Conservation (phyloP, 225 moss, liverwort and hornwort species). For the Marchantia polymorpha region DNA sequence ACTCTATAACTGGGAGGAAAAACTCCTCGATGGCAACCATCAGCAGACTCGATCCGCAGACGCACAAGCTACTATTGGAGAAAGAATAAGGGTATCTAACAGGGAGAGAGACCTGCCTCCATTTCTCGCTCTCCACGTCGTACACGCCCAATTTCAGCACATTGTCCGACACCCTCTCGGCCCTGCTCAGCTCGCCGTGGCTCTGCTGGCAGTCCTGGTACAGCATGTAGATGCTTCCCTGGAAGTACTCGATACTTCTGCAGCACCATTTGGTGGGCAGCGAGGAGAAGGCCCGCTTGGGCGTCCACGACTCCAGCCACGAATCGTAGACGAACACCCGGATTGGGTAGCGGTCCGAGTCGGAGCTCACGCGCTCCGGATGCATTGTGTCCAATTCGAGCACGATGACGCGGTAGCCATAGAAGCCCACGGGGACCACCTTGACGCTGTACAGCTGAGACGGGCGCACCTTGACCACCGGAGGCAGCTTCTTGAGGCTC, state of each 20-base stretch:
- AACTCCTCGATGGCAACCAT: slow-evolving; percentile 22
- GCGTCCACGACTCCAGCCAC: not conserved
- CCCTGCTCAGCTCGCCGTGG: not conserved
- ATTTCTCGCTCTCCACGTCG: slow-evolving; percentile 1
- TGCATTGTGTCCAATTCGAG: slow-evolving; percentile 24
- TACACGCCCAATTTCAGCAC: slow-evolving; percentile 23
- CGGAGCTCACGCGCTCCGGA: not conserved
- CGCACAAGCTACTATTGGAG: slow-evolving; percentile 25
- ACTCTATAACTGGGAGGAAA: slow-evolving; percentile 1
- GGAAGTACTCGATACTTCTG: slow-evolving; percentile 18
- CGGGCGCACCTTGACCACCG: not conserved
- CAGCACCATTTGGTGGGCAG: slow-evolving; percentile 23
- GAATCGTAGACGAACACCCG: slow-evolving; percentile 13
- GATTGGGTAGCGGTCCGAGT: not conserved
- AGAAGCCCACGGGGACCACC: slow-evolving; percentile 1
- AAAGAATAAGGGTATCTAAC: slow-evolving; percentile 15
- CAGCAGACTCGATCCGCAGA: slow-evolving; percentile 18
- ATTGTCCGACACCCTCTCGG: slow-evolving; percentile 5
- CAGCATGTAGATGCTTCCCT: slow-evolving; percentile 17
- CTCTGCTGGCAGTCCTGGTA: not conserved
- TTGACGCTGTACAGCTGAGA: slow-evolving; percentile 14
- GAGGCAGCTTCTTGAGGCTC: slow-evolving; percentile 15
- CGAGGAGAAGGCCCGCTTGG: slow-evolving; percentile 1
- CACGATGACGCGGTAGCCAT: slow-evolving; percentile 14
- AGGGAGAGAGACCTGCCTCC: slow-evolving; percentile 6